A percentile compares a stretch with the other conserved stretches of the same genome.
Evolutionary conservation across 2,329 filamentous ascomycete genomes (phyloP).

Genomic region (Ceratocystis smalleyi): DNA sequence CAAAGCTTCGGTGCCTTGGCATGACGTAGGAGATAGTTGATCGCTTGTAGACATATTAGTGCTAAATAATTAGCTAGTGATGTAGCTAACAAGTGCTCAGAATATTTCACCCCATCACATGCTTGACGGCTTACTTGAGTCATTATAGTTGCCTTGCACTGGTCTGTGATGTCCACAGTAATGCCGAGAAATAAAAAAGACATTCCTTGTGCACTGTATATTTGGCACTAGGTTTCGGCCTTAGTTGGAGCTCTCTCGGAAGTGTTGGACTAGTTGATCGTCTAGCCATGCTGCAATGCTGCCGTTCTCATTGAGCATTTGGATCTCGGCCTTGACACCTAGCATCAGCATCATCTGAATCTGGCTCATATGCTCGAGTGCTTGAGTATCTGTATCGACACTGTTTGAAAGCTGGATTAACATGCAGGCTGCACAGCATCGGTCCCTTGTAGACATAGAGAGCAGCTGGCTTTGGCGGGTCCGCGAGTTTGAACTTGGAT

Average conservation of each 20-base stretch:
- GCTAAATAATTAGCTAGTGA: too few species aligned
- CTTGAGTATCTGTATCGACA: constrained; percentile 20
- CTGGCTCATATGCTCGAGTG: constrained; percentile 34
- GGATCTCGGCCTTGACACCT: constrained; percentile 63
- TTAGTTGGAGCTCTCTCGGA: background rate
- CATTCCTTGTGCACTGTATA: background rate
- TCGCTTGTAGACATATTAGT: too few species aligned
- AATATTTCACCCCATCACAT: too few species aligned
- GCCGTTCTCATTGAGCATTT: constrained; percentile 46
- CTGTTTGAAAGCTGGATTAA: constrained; percentile 30
- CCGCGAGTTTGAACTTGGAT: constrained; percentile 3
- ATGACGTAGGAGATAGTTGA: too few species aligned
- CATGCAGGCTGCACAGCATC: constrained; percentile 39
- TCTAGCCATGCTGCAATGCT: constrained; percentile 38
- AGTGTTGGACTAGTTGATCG: constrained; percentile 18
- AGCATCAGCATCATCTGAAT: constrained; percentile 60
- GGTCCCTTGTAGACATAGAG: constrained; percentile 39
- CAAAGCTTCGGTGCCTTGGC: too few species aligned
- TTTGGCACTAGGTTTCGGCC: background rate
- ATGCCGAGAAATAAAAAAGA: too few species aligned
- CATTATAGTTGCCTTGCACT: too few species aligned
- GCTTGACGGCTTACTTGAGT: too few species aligned
- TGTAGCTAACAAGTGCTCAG: too few species aligned
- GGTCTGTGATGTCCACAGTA: too few species aligned
- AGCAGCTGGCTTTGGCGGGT: constrained; percentile 19